Base-by-base conservation (phyloP, 352 stramenopile species). In the Phytophthora pinifolia region DNA sequence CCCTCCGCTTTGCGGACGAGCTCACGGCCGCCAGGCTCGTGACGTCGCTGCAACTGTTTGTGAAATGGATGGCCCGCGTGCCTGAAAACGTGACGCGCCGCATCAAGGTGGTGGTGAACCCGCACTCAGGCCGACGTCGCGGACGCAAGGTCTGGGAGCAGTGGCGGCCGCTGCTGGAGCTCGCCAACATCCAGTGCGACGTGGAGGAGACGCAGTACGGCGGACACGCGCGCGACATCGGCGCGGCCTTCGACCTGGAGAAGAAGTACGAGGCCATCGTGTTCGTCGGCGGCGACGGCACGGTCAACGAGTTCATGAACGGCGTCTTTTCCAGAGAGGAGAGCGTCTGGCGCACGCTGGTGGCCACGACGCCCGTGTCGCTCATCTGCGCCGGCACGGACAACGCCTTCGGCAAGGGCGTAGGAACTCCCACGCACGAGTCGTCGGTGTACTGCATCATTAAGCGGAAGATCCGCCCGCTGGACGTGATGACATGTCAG, bases 231-330 rank as follows among this genome's bases (percentile, higher is more conserved):
- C 74, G 78, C 46, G 79, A 92, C 35, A 89, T 92, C 25, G 82
- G 72, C n/a, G 68, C 71, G 18, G 56, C 66, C 9, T 72, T 89
- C 18, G 68, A 88, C 46, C 45, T 88, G 33, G 62, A 48, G 7
- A 62, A 65, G 39, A 85, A 86, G 58, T 89, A 89, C 57, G 82
- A 92, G 51, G 78, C 79, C 9, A 72, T 92, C 27, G 79, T 92
- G 29, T 89, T 90, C 38, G 79, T 92, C 6, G 82, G 82, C 14
- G 82, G 82, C 15, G 82, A 92, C 51, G 79, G 82, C 30, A 92
- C 82, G 0, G 78, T 88, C n/a, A 90, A 89, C 46, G 82, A 92
- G 62, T 92, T 92, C 48, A 87, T 92, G 75, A 92, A 92, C 59
- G 82, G 82, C 31, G 72, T 89, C 27, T 86, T 92, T 49, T 69